A percentile compares a stretch with the other conserved stretches of the same genome.
phyloP scores from a whole-genome alignment of 2,329 filamentous ascomycete genomes.

The Fragosphaeria purpurea region DNA sequence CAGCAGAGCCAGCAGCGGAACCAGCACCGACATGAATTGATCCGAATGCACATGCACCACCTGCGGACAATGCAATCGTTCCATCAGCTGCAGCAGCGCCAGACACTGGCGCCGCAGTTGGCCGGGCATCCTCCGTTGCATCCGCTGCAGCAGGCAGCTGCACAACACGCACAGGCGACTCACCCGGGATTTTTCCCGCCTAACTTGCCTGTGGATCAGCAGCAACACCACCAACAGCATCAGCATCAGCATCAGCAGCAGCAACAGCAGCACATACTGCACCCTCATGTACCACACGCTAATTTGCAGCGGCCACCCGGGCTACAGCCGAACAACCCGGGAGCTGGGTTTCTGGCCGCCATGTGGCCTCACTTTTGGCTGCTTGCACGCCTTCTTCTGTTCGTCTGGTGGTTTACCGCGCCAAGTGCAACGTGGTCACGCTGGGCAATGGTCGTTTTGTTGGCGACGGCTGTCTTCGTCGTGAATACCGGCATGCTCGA shows the following conservation, averaged over 20 bases:
- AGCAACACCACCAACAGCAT: neutral
- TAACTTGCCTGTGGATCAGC: neutral
- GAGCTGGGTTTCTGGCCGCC: slow-evolving; percentile 28
- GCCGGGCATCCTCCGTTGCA: slow-evolving; percentile 18
- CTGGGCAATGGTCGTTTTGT: slow-evolving; percentile 43
- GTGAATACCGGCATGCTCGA: slow-evolving; percentile 50
- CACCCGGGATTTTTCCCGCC: neutral
- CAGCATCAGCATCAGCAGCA: slow-evolving; percentile 7
- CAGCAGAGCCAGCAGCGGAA: slow-evolving; percentile 1
- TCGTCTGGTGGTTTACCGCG: slow-evolving; percentile 57
- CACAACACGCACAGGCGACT: slow-evolving; percentile 18
- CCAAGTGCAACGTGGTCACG: slow-evolving; percentile 48
- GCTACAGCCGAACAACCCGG: slow-evolving; percentile 30
- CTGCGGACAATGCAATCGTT: neutral
- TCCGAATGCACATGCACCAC: no score
- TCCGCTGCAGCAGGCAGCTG: slow-evolving; percentile 18
- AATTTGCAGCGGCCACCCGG: slow-evolving; percentile 5
- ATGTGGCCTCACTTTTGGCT: slow-evolving; percentile 56
- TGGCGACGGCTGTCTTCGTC: slow-evolving; percentile 48
- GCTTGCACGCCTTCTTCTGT: slow-evolving; percentile 44
- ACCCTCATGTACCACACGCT: slow-evolving; percentile 20
- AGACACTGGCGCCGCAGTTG: slow-evolving; percentile 7
- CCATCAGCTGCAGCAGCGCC: slow-evolving; percentile 9
- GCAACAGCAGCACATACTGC: slow-evolving; percentile 19
- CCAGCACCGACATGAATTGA: no score